Evolutionary conservation across 495 filamentous ascomycete genomes (phyloP), one percentile per base, ranked within the genome.

Genomic region (Aspergillus haitiensis): DNA sequence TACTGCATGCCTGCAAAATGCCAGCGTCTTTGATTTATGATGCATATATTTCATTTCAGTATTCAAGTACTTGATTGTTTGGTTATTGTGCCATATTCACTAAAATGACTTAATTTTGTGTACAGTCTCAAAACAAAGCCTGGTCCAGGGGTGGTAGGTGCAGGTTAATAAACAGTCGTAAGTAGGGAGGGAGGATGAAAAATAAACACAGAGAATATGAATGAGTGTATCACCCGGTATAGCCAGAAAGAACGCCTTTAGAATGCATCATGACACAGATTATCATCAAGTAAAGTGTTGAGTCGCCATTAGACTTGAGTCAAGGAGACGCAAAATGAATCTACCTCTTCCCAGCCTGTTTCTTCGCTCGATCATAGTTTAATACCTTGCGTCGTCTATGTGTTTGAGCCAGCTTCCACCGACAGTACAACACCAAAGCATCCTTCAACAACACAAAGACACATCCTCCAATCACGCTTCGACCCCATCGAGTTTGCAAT

Each of bases 391-490:
- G 77, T 47, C 82, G 78, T 51, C 81, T 75, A 73, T 88, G 85
- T 54, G 84, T 84, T 71, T 87, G 82, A 36, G 88, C 91, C 62
- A 85, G 74, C 67, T 83, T 83, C 77, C 89, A 93, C 64, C 88
- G 84, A 50, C 84, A 84, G 69, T 91, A 94, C 7, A 94, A 77
- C 62, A 85, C 75, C 53, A 92, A 73, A 5, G 84, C 87, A 70
- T 96, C 91, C 64, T 88, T 89, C 7, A 92, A 67, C 18, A 92
- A 82, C 47, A 93, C 85, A 62, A 90, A 92, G 46, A 90, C 75
- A 69, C 89, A 93, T 0, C 91, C 91, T 11, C 91, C 91, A 6
- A 89, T 80, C 3, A 94, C 77, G 63, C 88, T 94, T 51, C 91
- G 81, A 7, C 90, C 91, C 87, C 91, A 94, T 27, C 82, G 79